phyloP scores from a whole-genome alignment of 495 filamentous ascomycete genomes.

The Penicillium parvum region DNA sequence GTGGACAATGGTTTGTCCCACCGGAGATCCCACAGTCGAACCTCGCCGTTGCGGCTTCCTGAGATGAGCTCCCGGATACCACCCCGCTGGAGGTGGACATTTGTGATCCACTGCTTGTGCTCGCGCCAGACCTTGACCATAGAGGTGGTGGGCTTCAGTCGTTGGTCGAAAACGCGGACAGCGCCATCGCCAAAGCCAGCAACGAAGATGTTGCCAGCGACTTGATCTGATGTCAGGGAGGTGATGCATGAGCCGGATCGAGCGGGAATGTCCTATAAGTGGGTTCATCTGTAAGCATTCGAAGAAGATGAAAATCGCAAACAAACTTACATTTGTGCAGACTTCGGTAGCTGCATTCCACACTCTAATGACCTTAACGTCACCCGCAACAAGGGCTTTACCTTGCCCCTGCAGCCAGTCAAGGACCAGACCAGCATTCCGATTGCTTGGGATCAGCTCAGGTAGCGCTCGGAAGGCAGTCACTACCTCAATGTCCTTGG shows the following conservation, averaged over 20 bases:
- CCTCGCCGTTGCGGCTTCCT: constrained; percentile 83
- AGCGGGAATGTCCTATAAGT: constrained; percentile 75
- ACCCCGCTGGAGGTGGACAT: constrained; percentile 95
- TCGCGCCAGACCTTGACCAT: constrained; percentile 97
- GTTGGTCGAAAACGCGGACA: constrained; percentile 89
- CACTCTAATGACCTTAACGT: constrained; percentile 90
- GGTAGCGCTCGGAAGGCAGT: constrained; percentile 87
- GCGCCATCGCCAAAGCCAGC: constrained; percentile 98
- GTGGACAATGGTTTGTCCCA: constrained; percentile 69
- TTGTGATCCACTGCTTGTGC: constrained; percentile 89
- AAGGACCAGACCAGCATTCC: constrained; percentile 91
- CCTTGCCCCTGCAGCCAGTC: constrained; percentile 99
- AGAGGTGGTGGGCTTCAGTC: constrained; percentile 69
- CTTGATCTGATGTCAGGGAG: constrained; percentile 91
- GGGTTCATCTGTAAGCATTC: not conserved
- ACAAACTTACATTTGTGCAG: constrained; percentile 63
- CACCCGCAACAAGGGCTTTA: constrained; percentile 87
- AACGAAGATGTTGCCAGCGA: constrained; percentile 91
- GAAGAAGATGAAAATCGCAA: not conserved
- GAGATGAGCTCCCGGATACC: constrained; percentile 85
- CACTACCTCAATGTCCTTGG: constrained; percentile 74
- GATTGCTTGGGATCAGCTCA: constrained; percentile 84
- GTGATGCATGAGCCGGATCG: constrained; percentile 95
- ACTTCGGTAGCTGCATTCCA: constrained; percentile 95
- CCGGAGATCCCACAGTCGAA: constrained; percentile 94